These are phyloP conservation scores for Discostella stelligeroides DNA, from an alignment of 108 stramenopile species.

Conservation along the genomic window DNA sequence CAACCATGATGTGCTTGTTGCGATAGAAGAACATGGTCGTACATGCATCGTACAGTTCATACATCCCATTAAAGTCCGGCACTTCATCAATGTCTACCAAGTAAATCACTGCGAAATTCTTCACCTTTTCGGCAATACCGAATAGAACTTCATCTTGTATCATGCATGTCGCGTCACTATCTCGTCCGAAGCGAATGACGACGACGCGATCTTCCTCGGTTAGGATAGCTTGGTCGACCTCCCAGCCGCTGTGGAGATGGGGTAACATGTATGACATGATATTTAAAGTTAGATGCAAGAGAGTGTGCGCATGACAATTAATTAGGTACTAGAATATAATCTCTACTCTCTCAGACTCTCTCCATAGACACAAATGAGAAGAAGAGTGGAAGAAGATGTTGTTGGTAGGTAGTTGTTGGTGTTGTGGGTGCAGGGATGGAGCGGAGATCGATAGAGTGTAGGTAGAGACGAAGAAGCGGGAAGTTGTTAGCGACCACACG, in stretches of 20 bases:
- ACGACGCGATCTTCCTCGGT: conserved; percentile 98
- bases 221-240: conserved; percentile 98
- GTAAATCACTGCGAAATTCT: conserved; percentile 98
- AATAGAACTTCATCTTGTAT: conserved; percentile 94
- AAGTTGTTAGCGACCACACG: no score
- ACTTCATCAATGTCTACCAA: conserved; percentile 98
- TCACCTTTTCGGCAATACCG: conserved; percentile 95
- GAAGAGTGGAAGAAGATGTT: no score
- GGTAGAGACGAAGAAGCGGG: no score
- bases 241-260: conserved; percentile 95
- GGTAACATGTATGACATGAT: conserved; percentile 94
- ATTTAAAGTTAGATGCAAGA: no score
- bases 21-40: conserved; percentile 99
- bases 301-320: no score
- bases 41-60: conserved; percentile 97
- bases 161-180: conserved; percentile 96
- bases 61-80: conserved; percentile 97
- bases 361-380: no score
- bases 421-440: no score
- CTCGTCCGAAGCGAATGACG: conserved; percentile 98
- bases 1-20: conserved; percentile 98
- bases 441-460: no score
- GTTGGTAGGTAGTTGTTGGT: no score
- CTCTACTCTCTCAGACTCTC: no score
- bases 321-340: no score